Conservation (phyloP, 305 asterid species). For the Rubia tinctorum region DNA sequence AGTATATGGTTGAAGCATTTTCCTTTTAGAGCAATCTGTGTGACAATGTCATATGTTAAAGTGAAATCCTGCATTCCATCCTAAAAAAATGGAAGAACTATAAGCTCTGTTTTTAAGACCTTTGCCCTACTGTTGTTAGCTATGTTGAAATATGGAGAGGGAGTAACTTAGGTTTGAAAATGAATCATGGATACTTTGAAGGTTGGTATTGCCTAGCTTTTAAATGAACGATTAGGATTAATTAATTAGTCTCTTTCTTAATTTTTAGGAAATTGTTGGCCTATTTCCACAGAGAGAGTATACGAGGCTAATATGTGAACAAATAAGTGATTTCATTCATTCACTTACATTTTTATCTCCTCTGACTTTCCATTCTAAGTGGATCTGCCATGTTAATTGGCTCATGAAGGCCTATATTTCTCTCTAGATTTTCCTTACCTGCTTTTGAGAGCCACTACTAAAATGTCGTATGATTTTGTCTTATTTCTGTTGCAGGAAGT, state of each 20-base stretch:
- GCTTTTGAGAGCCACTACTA: conserved; percentile 15
- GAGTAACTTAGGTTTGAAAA: background rate
- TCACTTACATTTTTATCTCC: background rate
- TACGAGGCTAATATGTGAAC: background rate
- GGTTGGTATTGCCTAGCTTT: background rate
- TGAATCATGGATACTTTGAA: background rate
- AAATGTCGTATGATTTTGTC: conserved; percentile 17
- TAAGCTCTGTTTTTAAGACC: background rate
- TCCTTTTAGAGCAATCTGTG: background rate
- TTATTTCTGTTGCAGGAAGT: conserved; percentile 19
- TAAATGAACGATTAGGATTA: background rate
- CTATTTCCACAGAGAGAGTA: background rate
- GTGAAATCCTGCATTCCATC: too few species aligned
- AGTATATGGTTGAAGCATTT: background rate
- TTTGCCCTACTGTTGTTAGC: background rate
- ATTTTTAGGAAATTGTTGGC: background rate
- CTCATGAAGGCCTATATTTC: background rate
- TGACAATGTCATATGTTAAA: background rate
- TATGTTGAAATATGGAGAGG: background rate
- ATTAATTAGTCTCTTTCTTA: background rate
- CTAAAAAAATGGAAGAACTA: background rate
- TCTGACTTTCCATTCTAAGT: background rate
- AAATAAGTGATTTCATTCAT: background rate
- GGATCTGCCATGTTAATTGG: background rate
- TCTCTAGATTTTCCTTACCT: background rate